These are phyloP conservation scores for Cryphonectria japonica DNA, from an alignment of 2,329 filamentous ascomycete species.

Conservation along the genomic window DNA sequence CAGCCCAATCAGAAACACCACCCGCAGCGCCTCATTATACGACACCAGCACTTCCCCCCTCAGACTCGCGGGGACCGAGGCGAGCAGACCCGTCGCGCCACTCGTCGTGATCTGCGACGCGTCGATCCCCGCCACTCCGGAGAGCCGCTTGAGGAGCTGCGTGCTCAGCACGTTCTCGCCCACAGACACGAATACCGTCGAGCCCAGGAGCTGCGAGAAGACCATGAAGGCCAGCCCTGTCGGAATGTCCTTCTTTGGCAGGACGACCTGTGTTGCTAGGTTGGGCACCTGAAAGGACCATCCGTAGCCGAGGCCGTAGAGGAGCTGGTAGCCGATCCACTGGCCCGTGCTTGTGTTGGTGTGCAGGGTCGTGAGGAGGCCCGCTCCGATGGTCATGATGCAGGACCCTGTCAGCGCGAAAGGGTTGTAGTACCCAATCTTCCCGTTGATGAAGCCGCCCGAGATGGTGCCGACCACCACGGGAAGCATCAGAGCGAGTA, in stretches of 20 bases:
- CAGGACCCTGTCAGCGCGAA: slow-evolving; percentile 38
- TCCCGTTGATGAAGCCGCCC: slow-evolving; percentile 32
- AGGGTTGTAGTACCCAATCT: slow-evolving; percentile 41
- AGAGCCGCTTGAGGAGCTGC: slow-evolving; percentile 39
- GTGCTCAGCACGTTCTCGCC: slow-evolving; percentile 47
- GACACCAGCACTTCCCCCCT: slow-evolving; percentile 54
- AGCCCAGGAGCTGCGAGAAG: slow-evolving; percentile 52
- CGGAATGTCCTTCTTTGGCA: slow-evolving; percentile 48
- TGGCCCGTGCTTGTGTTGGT: slow-evolving; percentile 35
- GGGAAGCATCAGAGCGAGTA: slow-evolving; percentile 36
- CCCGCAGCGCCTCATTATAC: slow-evolving; percentile 59
- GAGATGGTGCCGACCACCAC: slow-evolving; percentile 34
- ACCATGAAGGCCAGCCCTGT: slow-evolving; percentile 50
- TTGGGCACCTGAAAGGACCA: slow-evolving; percentile 41
- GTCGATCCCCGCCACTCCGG: slow-evolving; percentile 40
- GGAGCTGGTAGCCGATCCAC: slow-evolving; percentile 44
- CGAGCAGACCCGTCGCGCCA: slow-evolving; percentile 56
- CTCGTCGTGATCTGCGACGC: slow-evolving; percentile 39
- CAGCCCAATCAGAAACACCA: slow-evolving; percentile 60
- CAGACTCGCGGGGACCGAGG: slow-evolving; percentile 48
- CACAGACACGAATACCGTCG: slow-evolving; percentile 50
- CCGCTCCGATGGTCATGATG: slow-evolving; percentile 35
- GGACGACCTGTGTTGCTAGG: slow-evolving; percentile 47
- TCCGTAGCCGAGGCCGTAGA: slow-evolving; percentile 43
- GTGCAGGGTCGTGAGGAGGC: slow-evolving; percentile 42